These are phyloP conservation scores for Populus hybrid DNA, from an alignment of 441 rosid species.

Conservation along the genomic window DNA sequence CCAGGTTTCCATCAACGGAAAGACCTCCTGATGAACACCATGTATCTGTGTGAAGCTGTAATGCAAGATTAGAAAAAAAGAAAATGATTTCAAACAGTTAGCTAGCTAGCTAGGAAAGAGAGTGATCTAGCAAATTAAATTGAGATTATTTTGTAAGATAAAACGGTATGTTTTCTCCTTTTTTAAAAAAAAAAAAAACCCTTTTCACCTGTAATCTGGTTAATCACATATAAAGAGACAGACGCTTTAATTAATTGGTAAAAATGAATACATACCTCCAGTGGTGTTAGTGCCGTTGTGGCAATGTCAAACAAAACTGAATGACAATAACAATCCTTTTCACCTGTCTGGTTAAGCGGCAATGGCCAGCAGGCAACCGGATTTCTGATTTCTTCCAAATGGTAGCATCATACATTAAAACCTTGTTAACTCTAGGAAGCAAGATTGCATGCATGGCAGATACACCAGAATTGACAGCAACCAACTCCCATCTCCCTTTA, in stretches of 20 bases:
- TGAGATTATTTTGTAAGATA: background rate
- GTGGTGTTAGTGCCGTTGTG: conserved; percentile 36
- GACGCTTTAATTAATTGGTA: background rate
- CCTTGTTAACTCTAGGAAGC: conserved; percentile 55
- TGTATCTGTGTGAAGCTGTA: conserved; percentile 45
- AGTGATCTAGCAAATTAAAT: background rate
- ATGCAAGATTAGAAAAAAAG: background rate
- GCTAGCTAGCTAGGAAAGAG: background rate
- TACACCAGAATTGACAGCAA: conserved; percentile 51
- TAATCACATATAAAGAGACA: too few species aligned
- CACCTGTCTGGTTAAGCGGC: conserved; percentile 41
- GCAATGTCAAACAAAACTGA: conserved; percentile 48
- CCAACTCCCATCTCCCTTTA: conserved; percentile 52
- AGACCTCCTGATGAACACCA: conserved; percentile 80
- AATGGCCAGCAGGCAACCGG: conserved; percentile 31
- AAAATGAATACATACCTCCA: conserved; percentile 27
- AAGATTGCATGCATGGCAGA: conserved; percentile 65
- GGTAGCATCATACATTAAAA: conserved; percentile 71
- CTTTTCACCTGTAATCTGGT: too few species aligned
- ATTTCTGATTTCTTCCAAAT: conserved; percentile 53
- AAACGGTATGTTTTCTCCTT: too few species aligned
- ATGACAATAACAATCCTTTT: conserved; percentile 62
- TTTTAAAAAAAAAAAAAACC: too few species aligned
- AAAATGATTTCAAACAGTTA: background rate
- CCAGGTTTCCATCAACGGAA: conserved; percentile 39